Evolutionary conservation across 345 rosid genomes (phyloP).

Genomic region (Populus davidiana): DNA sequence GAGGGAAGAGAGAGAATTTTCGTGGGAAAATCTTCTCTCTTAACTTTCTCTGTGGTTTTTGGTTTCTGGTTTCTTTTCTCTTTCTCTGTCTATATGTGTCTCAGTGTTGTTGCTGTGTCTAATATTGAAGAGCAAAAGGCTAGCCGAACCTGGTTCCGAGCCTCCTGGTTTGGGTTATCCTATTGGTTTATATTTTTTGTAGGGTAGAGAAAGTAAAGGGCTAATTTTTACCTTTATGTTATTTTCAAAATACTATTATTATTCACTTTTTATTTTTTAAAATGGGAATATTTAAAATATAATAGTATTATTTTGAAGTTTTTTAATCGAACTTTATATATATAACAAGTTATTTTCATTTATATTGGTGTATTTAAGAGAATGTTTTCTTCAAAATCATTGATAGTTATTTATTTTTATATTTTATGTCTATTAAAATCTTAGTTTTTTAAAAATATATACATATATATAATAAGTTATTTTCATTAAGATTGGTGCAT

Average conservation of each 20-base stretch:
- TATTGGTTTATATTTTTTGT: slow-evolving; percentile 24
- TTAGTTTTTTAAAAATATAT: no score
- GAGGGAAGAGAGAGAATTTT: slow-evolving; percentile 6
- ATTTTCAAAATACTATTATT: neutral
- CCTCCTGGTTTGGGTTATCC: slow-evolving; percentile 38
- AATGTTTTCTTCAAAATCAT: no score
- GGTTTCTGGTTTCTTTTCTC: slow-evolving; percentile 9
- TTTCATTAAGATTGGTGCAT: no score
- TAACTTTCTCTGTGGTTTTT: slow-evolving; percentile 37
- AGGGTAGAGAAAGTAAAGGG: slow-evolving; percentile 22
- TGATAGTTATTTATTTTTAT: no score
- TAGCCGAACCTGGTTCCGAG: slow-evolving; percentile 65
- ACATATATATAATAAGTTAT: no score
- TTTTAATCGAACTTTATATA: no score
- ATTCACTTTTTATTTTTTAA: neutral
- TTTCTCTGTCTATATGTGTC: slow-evolving; percentile 9
- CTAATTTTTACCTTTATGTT: slow-evolving; percentile 30
- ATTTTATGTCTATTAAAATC: no score
- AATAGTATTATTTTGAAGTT: neutral
- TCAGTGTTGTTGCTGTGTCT: slow-evolving; percentile 10
- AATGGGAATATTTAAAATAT: neutral
- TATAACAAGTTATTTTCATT: no score
- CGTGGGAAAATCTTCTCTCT: slow-evolving; percentile 23
- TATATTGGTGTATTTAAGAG: no score
- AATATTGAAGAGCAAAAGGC: slow-evolving; percentile 33